phyloP scores from a whole-genome alignment of 2,329 filamentous ascomycete species.

The Trematosphaeria pertusa region DNA sequence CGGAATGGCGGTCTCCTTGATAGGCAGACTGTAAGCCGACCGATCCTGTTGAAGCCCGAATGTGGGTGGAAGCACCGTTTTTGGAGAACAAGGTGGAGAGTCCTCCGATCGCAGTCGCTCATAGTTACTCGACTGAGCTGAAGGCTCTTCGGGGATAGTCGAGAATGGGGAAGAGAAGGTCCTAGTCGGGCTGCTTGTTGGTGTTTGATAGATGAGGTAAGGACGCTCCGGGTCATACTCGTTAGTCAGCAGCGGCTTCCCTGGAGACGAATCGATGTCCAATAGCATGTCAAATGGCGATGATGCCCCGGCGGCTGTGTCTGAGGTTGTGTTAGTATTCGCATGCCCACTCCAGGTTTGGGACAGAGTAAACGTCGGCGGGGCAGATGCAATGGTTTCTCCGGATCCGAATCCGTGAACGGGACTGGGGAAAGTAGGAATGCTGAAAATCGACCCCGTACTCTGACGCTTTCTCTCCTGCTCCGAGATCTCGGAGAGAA shows the following conservation, averaged over 20 bases:
- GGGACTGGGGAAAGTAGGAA: conserved; percentile 67
- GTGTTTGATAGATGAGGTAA: conserved; percentile 26
- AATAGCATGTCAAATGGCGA: conserved; percentile 28
- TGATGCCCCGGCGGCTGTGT: conserved; percentile 24
- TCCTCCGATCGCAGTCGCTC: conserved; percentile 21
- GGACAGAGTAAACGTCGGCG: conserved; percentile 64
- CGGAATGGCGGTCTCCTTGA: conserved; percentile 40
- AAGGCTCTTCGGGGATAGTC: conserved; percentile 33
- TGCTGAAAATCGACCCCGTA: conserved; percentile 39
- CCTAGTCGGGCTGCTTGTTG: conserved; percentile 15
- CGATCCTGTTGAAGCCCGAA: conserved; percentile 14
- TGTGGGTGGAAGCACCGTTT: conserved; percentile 34
- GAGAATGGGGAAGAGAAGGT: conserved; percentile 33
- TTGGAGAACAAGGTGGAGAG: conserved; percentile 50
- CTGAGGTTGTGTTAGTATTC: conserved; percentile 12
- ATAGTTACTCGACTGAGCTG: conserved; percentile 17
- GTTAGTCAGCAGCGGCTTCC: conserved; percentile 5
- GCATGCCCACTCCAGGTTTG: conserved; percentile 17
- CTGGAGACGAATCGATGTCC: conserved; percentile 11
- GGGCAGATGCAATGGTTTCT: conserved; percentile 55
- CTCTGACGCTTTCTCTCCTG: conserved; percentile 32
- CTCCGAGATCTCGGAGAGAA: conserved; percentile 15
- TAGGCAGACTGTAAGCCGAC: conserved; percentile 28
- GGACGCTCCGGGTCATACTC: conserved; percentile 30
- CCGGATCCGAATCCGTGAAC: conserved; percentile 84